Base-by-base conservation (phyloP, 176 grass and related monocot species). In the Ensete ventricosum region DNA sequence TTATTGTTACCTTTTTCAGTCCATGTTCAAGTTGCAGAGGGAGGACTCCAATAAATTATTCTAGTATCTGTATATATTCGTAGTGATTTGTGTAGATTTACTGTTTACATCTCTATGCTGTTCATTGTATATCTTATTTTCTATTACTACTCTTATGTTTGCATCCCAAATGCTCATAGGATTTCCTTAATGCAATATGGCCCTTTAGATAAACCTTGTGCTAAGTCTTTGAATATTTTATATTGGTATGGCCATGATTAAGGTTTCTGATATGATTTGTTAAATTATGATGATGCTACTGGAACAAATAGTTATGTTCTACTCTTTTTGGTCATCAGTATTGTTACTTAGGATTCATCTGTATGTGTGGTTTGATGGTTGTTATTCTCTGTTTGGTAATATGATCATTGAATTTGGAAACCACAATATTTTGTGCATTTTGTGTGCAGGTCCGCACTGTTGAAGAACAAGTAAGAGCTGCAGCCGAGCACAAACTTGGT, bases 391-490 rank as follows among this genome's bases (percentile, higher is more conserved):
- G 34, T 50, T 70, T 51, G 67, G 67, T 50, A 43, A 43, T 43
- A 43, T 43, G 29, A 29, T 29, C 2, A 29, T 29, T 29, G 2
- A 29, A 29, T 29, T 29, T 29, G 29, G 29, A 29, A 29, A 29
- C 29, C 5, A 60, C 12, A 4, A 60, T 17, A n/a, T 14, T 62
- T 14, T 54, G 73, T 43, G 57, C 71, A 69, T 79, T 84, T 84
- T 16, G 55, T 34, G 21, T 70, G 55, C 66, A 99, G 95, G 88
- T 99, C 22, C 78, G 82, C 22, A 89, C 76, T 73, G 95, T 99
- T 67, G 95, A 99, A 87, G 95, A 99, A 65, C 95, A 99, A 91
- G 95, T 99, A 55, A 91, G 95, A 81, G 95, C 95, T 89, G 92
- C 95, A 79, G 95, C 95, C 50, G 95, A 99, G 74, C 95, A 99